Base-by-base conservation (phyloP, 202 grass and related monocot species). In the Schoenoplectus triqueter region DNA sequence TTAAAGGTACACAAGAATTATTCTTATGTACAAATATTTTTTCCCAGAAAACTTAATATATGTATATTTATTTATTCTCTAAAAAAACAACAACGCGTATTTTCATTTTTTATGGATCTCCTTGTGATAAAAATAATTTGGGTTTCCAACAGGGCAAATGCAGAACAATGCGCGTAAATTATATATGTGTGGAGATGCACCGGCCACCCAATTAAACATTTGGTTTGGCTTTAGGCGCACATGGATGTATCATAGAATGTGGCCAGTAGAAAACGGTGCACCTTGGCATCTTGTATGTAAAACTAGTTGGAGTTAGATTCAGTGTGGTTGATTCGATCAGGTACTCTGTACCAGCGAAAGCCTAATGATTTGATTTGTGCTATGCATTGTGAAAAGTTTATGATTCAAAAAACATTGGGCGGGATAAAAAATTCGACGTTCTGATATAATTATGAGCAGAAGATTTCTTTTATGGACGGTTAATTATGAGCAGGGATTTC, bases 211-310 rank as follows among this genome's bases (percentile, higher is more conserved):
- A 56, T 21, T 21, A 83, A 86, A 79, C 50, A 66, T 81, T 86
- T 67, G 74, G 63, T 86, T 81, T 79, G 74, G 85, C 76, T 86
- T 71, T 86, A 80, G 17, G 50, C 57, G 76, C 85, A 86, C 85
- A 86, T 86, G 76, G 49, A 86, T 72, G 17, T 17, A 60, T 48
- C 62, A 69, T 46, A 56, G 10, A 80, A 57, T 62, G 47, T 55
- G 44, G 71, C 84, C 80, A 69, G 61, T 57, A 56, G 13, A 86
- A 60, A 86, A 80, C 85, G 84, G 84, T 85, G 84, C 84, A 75
- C 63, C 73, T 86, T 81, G 76, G 85, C 76, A 80, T 73, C 74
- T 86, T 72, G 47, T 66, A 66, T 69, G 48, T 39, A 80, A 15
- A 48, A 50, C 64, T 66, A 62, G 74, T 47, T 39, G 14, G 44